Evolutionary conservation across 495 filamentous ascomycete species (phyloP).

Genomic region (Poronia punctata): DNA sequence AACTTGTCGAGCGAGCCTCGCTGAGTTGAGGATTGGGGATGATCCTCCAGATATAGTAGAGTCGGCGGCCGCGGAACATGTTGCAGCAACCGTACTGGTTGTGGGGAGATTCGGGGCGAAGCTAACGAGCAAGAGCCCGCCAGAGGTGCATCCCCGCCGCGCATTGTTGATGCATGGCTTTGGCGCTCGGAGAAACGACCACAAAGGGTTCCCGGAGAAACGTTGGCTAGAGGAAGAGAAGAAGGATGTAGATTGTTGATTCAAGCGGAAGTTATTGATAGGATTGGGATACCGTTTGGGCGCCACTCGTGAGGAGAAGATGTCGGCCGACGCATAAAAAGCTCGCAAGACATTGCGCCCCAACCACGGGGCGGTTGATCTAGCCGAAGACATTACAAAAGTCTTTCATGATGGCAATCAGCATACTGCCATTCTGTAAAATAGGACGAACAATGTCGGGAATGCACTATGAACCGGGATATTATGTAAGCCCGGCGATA

Average conservation of each 20-base stretch:
- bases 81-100: slow-evolving; percentile 31
- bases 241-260: slow-evolving; percentile 14
- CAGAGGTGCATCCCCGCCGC: slow-evolving; percentile 37
- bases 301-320: slow-evolving; percentile 28
- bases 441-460: background rate
- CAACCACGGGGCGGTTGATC: slow-evolving; percentile 37
- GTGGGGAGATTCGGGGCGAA: slow-evolving; percentile 31
- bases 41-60: slow-evolving; percentile 27
- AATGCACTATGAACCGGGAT: background rate
- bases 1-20: slow-evolving; percentile 32
- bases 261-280: slow-evolving; percentile 11
- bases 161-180: slow-evolving; percentile 22
- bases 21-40: slow-evolving; percentile 28
- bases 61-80: slow-evolving; percentile 35
- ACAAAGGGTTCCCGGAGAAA: slow-evolving; percentile 12
- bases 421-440: background rate
- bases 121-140: slow-evolving; percentile 34
- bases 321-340: slow-evolving; percentile 32
- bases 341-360: slow-evolving; percentile 38
- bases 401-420: slow-evolving; percentile 25
- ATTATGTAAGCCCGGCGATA: too few relatives aligned
- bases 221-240: slow-evolving; percentile 12
- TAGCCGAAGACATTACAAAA: slow-evolving; percentile 39
- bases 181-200: slow-evolving; percentile 19
- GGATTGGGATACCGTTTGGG: slow-evolving; percentile 19